A percentile compares a stretch with the other conserved stretches of the same genome.
Evolutionary conservation across 2,329 filamentous ascomycete species (phyloP).

Genomic region (Penicillium sp.): DNA sequence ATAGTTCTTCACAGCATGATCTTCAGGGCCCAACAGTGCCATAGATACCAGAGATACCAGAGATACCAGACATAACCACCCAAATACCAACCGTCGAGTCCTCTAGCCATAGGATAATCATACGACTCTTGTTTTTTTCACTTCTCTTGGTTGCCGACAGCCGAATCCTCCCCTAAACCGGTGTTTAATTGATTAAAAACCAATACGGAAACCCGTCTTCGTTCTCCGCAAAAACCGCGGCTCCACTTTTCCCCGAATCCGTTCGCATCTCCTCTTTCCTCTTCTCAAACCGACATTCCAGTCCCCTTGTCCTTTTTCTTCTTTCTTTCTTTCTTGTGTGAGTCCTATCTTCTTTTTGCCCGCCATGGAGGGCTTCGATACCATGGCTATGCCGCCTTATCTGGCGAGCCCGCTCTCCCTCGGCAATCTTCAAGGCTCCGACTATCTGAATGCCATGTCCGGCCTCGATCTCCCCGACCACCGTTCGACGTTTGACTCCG

Average conservation of each 20-base stretch:
- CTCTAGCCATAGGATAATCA: no score
- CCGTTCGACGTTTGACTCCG: constrained; percentile 60
- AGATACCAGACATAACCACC: no score
- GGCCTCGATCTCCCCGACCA: constrained; percentile 58
- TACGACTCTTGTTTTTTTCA: no score
- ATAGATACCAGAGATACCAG: background rate
- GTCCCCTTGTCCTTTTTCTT: constrained; percentile 2
- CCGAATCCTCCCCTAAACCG: background rate
- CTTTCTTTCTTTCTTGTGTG: constrained; percentile 3
- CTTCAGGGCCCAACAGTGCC: constrained; percentile 6
- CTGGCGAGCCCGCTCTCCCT: constrained; percentile 58
- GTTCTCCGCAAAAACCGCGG: constrained; percentile 29
- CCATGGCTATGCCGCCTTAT: constrained; percentile 61
- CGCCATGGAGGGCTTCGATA: constrained; percentile 59
- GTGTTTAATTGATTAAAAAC: background rate
- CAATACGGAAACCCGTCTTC: constrained; percentile 18
- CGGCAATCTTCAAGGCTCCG: constrained; percentile 50
- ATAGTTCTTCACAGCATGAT: constrained; percentile 1
- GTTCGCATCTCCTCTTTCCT: constrained; percentile 14
- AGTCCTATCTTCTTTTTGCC: constrained; percentile 4
- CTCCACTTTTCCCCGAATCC: constrained; percentile 32
- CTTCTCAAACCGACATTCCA: constrained; percentile 6
- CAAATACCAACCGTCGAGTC: background rate
- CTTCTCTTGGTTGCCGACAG: background rate
- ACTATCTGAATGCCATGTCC: constrained; percentile 51